These are phyloP conservation scores for Neurospora tetrasperma DNA, from an alignment of 495 filamentous ascomycete genomes.

Conservation along the genomic window DNA sequence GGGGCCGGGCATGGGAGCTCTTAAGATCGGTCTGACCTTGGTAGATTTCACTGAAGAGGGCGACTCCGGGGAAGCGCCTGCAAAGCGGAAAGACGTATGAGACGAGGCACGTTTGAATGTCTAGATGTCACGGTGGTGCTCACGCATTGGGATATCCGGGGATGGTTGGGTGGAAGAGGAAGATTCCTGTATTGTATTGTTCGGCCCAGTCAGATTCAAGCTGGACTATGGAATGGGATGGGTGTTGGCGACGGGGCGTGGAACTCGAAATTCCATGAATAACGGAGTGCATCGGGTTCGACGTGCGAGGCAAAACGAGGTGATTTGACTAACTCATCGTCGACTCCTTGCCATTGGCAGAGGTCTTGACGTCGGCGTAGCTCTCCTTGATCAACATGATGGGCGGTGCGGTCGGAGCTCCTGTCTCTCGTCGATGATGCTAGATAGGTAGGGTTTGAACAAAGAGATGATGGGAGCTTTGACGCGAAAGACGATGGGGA, in stretches of 20 bases:
- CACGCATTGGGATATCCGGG: slow-evolving; percentile 74
- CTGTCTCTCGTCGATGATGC: neutral
- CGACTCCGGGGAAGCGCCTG: slow-evolving; percentile 77
- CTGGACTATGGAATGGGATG: neutral
- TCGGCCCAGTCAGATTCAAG: neutral
- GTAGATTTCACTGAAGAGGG: slow-evolving; percentile 91
- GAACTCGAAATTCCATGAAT: neutral
- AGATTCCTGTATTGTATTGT: slow-evolving; percentile 51
- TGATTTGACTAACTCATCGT: slow-evolving; percentile 30
- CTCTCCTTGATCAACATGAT: slow-evolving; percentile 38
- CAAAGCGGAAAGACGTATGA: slow-evolving; percentile 10
- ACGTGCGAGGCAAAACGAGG: neutral
- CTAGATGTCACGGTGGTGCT: slow-evolving; percentile 8
- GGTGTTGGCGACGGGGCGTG: neutral
- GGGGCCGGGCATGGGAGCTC: neutral
- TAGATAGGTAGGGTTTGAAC: neutral
- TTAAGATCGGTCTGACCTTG: slow-evolving; percentile 51
- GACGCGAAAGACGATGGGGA: neutral
- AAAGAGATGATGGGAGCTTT: neutral
- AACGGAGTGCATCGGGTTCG: neutral
- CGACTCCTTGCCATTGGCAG: slow-evolving; percentile 36
- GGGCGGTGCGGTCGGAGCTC: slow-evolving; percentile 3
- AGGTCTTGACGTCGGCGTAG: slow-evolving; percentile 31
- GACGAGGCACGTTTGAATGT: slow-evolving; percentile 1
- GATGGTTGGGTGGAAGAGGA: slow-evolving; percentile 78